These are phyloP conservation scores for Leptosphaerulina australis DNA, from an alignment of 2,329 filamentous ascomycete species.

Conservation along the genomic window DNA sequence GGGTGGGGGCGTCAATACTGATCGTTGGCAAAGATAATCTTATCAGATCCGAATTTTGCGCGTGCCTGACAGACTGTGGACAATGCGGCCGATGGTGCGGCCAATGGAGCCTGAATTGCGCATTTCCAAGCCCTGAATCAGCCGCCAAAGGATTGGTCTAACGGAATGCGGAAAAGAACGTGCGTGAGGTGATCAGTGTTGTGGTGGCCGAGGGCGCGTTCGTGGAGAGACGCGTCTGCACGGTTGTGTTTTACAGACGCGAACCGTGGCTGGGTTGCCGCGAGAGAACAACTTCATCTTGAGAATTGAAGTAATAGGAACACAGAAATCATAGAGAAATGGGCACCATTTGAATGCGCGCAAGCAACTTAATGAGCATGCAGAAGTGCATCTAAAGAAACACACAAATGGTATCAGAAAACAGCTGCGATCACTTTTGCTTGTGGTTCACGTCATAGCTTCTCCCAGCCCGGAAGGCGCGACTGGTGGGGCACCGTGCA, in stretches of 20 bases:
- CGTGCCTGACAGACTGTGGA: conserved; percentile 21
- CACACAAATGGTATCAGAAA: conserved; percentile 5
- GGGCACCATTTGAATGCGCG: conserved; percentile 5
- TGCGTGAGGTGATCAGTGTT: conserved; percentile 29
- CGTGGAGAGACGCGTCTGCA: conserved; percentile 35
- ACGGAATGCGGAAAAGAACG: conserved; percentile 30
- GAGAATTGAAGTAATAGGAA: background rate
- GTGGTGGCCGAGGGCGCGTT: conserved; percentile 42
- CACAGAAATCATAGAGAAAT: background rate
- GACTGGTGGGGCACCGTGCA: conserved; percentile 18
- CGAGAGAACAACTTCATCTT: conserved; percentile 16
- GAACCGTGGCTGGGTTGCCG: conserved; percentile 36
- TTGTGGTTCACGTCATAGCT: conserved; percentile 40
- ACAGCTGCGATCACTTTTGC: conserved; percentile 15
- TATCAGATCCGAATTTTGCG: conserved; percentile 34
- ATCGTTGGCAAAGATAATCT: conserved; percentile 29
- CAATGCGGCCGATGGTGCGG: conserved; percentile 25
- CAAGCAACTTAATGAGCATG: conserved; percentile 29
- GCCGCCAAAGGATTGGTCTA: conserved; percentile 34
- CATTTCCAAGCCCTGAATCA: conserved; percentile 43
- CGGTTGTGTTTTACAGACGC: conserved; percentile 31
- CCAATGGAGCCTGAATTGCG: conserved; percentile 23
- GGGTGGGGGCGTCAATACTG: conserved; percentile 6
- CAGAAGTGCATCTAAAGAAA: conserved; percentile 6
- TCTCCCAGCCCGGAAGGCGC: conserved; percentile 21